phyloP scores from a whole-genome alignment of 805 yeast species.

The Candida vartiovaarae region DNA sequence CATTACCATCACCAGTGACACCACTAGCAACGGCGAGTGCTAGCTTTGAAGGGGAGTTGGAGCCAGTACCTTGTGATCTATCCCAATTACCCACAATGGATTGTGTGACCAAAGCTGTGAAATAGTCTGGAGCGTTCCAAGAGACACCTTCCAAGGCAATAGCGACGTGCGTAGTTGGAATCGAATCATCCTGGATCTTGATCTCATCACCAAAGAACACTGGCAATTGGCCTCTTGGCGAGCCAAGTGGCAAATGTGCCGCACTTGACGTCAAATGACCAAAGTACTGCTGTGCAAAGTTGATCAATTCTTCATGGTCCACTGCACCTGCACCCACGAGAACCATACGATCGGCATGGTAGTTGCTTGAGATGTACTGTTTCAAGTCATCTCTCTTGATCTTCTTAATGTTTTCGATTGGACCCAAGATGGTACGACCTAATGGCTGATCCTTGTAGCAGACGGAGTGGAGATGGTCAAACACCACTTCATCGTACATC shows the following conservation, averaged over 20 bases:
- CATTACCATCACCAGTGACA: constrained; percentile 44
- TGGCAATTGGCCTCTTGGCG: constrained; percentile 59
- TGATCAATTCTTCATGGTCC: constrained; percentile 76
- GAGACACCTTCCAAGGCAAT: constrained; percentile 96
- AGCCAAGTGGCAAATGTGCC: constrained; percentile 61
- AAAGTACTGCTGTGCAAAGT: constrained; percentile 68
- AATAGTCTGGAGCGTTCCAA: constrained; percentile 94
- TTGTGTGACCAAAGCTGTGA: constrained; percentile 91
- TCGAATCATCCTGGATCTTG: constrained; percentile 69
- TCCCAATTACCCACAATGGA: constrained; percentile 98
- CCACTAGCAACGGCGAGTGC: constrained; percentile 57
- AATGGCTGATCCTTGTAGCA: constrained; percentile 87
- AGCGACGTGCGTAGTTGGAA: constrained; percentile 89
- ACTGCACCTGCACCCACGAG: constrained; percentile 96
- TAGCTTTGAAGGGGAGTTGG: constrained; percentile 79
- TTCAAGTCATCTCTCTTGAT: constrained; percentile 72
- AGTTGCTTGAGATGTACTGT: constrained; percentile 75
- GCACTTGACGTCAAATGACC: constrained; percentile 54
- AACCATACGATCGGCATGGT: constrained; percentile 96
- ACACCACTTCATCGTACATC: constrained; percentile 97
- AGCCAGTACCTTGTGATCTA: constrained; percentile 78
- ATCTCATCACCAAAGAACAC: constrained; percentile 81
- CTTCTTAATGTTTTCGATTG: constrained; percentile 78
- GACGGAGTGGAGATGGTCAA: constrained; percentile 92
- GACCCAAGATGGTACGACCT: constrained; percentile 96